These are phyloP conservation scores for Tuber magnatum DNA, from an alignment of 495 filamentous ascomycete species.

Conservation along the genomic window DNA sequence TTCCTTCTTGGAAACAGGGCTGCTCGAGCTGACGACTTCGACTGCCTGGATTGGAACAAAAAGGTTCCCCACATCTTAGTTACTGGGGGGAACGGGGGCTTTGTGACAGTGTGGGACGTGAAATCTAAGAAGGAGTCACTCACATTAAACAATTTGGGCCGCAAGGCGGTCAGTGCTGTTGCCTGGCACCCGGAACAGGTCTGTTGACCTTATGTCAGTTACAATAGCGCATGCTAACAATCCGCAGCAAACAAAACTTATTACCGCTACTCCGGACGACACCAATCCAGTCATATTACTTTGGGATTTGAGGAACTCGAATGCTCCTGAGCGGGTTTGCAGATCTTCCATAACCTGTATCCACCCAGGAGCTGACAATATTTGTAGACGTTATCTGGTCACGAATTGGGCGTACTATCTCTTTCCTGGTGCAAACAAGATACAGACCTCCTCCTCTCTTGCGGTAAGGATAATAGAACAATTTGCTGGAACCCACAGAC, in stretches of 20 bases:
- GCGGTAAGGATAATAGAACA: conserved; percentile 92
- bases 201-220: conserved; percentile 30
- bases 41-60: conserved; percentile 96
- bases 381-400: conserved; percentile 64
- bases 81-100: conserved; percentile 87
- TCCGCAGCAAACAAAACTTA: conserved; percentile 59
- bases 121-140: conserved; percentile 94
- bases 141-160: conserved; percentile 83
- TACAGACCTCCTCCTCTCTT: conserved; percentile 81
- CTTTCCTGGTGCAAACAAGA: conserved; percentile 95
- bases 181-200: conserved; percentile 87
- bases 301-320: conserved; percentile 94
- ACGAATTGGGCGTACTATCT: conserved; percentile 87
- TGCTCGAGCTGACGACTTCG: conserved; percentile 84
- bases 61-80: conserved; percentile 95
- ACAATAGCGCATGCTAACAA: neutral
- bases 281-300: conserved; percentile 79
- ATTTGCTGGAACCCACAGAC: conserved; percentile 95
- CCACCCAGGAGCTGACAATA: conserved; percentile 10
- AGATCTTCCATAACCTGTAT: conserved; percentile 25
- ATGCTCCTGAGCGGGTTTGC: conserved; percentile 72
- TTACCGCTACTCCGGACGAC: conserved; percentile 89
- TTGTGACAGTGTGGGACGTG: conserved; percentile 97
- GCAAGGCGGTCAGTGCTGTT: conserved; percentile 89
- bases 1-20: conserved; percentile 81